Percentiles rank a stretch among this genome's conserved stretches.
phyloP scores from a whole-genome alignment of 345 rosid species.

The Sisymbrium irio region DNA sequence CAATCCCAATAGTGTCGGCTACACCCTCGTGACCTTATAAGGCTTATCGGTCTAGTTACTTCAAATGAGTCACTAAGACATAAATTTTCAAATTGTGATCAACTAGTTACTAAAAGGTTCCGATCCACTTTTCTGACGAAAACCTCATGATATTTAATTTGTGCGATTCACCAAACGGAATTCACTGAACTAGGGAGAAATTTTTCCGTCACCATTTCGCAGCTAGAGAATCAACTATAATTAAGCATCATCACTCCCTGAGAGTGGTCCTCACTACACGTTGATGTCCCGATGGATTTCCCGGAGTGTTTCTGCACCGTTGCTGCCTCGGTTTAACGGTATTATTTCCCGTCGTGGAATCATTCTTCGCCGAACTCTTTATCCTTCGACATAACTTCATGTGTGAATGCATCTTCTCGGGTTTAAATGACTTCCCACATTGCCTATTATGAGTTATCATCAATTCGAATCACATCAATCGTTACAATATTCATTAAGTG shows the following conservation, averaged over 20 bases:
- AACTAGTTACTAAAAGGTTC: not conserved
- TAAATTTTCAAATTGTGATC: not conserved
- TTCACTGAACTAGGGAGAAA: not conserved
- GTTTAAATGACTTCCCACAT: slow-evolving; percentile 69
- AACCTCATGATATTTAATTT: not conserved
- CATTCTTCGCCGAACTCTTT: slow-evolving; percentile 34
- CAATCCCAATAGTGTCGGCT: too few relatives aligned
- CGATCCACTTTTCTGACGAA: not conserved
- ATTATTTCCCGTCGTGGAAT: not conserved
- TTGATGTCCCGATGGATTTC: slow-evolving; percentile 17
- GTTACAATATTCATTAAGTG: not conserved
- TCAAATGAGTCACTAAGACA: not conserved
- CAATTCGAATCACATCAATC: not conserved
- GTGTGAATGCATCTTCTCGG: slow-evolving; percentile 70
- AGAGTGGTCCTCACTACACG: slow-evolving; percentile 22
- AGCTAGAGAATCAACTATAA: not conserved
- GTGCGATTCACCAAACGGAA: not conserved
- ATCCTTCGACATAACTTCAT: slow-evolving; percentile 67
- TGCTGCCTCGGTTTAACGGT: slow-evolving; percentile 16
- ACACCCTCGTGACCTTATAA: too few relatives aligned
- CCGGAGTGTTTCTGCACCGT: slow-evolving; percentile 23
- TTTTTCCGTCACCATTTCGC: not conserved
- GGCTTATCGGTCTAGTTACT: too few relatives aligned
- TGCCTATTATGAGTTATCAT: slow-evolving; percentile 45
- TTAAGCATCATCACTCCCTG: slow-evolving; percentile 16